Evolutionary conservation across 2,329 filamentous ascomycete genomes (phyloP).

Genomic region (Pseudocercospora pini-densiflorae): DNA sequence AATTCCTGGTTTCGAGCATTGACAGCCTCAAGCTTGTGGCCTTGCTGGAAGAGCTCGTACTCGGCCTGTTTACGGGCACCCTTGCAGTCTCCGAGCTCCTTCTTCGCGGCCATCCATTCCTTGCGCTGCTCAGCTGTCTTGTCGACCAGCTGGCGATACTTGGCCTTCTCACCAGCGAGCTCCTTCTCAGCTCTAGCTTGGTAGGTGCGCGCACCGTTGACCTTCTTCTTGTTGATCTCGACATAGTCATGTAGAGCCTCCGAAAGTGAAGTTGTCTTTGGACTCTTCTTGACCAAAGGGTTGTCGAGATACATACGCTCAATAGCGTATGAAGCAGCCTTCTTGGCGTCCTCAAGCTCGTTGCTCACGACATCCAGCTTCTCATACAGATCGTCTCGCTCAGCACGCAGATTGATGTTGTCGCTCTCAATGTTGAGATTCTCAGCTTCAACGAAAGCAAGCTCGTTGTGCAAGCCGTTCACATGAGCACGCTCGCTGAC

Average conservation of each 20-base stretch:
- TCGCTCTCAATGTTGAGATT: not conserved
- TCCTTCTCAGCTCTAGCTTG: not conserved
- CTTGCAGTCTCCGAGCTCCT: conserved; percentile 5
- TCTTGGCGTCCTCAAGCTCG: not conserved
- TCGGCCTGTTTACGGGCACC: not conserved
- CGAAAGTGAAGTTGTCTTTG: not conserved
- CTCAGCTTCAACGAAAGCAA: not conserved
- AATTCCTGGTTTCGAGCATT: not conserved
- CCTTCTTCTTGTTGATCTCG: not conserved
- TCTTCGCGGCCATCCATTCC: not conserved
- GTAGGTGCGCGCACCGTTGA: not conserved
- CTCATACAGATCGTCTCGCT: not conserved
- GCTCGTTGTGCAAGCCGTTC: not conserved
- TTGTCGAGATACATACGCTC: not conserved
- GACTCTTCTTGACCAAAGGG: not conserved
- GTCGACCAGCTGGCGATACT: not conserved
- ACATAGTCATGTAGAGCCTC: not conserved
- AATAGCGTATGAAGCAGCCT: not conserved
- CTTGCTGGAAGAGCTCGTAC: not conserved
- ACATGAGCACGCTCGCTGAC: conserved; percentile 1
- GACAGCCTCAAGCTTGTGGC: not conserved
- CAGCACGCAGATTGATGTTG: not conserved
- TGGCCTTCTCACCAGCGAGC: not conserved
- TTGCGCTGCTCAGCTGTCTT: not conserved
- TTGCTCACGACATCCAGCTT: not conserved